Base-by-base conservation (phyloP, 2,329 filamentous ascomycete genomes). In the Alternaria ethzedia region DNA sequence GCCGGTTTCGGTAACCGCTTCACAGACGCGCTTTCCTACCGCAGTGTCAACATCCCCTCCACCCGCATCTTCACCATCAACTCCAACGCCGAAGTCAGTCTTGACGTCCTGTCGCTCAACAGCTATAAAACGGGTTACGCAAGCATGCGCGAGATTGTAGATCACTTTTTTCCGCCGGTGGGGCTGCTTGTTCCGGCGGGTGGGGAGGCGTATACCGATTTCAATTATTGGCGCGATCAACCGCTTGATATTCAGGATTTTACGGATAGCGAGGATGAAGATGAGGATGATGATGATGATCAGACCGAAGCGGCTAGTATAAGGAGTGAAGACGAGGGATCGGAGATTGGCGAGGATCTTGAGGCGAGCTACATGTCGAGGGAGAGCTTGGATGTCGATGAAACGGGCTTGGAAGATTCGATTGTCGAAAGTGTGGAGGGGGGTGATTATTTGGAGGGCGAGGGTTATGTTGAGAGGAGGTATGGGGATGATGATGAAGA, bases 1-100 rank as follows among this genome's bases (percentile, higher is more conserved):
- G 96, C 96, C 11, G 96, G 96, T 0, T 99, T 98, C 75, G 96
- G 96, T 62, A 99, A 99, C 79, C 90, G 96, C 59, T 86, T 99
- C 60, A 99, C 96, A 1, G 96, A 99, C 78, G 96, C 97, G 58
- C 88, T 99, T 63, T 97, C 93, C 56, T 99, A 99, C 79, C 91
- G 96, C 64, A 96, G 92, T 6, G 96, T 99, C 57, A 96, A 97
- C 77, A 97, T 99, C 44, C 96, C 96, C 0, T 91, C 92, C 56
- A 96, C 91, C 23, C 88, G 96, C 57, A 99, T 99, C 71, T 99
- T 99, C 80, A 97, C 96, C 15, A 99, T 99, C 85, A 99, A 99
- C 80, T 96, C 93, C 57, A 97, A 98, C 76, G 94, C 95, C 1
- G 96, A 99, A 80, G 94, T 99, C 28, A 95, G 91, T 26, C 84